A percentile compares a stretch with the other conserved stretches of the same genome.
phyloP scores from a whole-genome alignment of 768 basidiomycete genomes.

The Boletellus ananiceps region DNA sequence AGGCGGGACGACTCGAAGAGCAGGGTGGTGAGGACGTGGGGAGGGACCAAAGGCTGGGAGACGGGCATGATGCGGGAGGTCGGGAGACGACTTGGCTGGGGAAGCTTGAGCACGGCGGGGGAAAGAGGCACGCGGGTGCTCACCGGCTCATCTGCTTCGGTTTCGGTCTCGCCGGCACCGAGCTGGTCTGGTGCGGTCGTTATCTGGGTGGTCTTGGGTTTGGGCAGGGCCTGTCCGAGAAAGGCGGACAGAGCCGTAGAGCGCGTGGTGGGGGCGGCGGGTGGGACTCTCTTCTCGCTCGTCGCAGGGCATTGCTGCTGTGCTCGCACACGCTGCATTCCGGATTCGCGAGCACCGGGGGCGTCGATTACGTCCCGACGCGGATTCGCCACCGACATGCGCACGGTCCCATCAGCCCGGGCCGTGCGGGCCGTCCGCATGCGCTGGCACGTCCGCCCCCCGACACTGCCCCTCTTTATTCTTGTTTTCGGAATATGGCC shows the following conservation, averaged over 20 bases:
- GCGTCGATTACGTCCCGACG: no score
- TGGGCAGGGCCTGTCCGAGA: conserved; percentile 29
- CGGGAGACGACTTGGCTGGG: conserved; percentile 60
- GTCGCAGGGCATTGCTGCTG: no score
- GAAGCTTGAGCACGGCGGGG: conserved; percentile 7
- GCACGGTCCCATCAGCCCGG: no score
- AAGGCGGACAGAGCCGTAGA: conserved; percentile 17
- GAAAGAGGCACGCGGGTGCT: conserved; percentile 24
- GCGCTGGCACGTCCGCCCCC: not conserved
- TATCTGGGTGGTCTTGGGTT: conserved; percentile 43
- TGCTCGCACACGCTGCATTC: no score
- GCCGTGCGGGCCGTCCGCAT: no score
- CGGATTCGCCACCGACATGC: no score
- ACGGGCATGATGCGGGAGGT: conserved; percentile 58
- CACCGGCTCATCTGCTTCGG: conserved; percentile 73
- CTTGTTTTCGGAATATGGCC: not conserved
- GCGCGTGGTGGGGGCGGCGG: not conserved
- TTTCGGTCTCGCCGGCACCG: conserved; percentile 76
- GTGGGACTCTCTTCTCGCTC: no score
- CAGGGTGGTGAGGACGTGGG: conserved; percentile 47
- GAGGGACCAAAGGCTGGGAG: conserved; percentile 48
- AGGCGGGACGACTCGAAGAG: conserved; percentile 69
- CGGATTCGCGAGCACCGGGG: no score
- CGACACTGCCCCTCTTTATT: not conserved
- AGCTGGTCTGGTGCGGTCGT: conserved; percentile 56